Evolutionary conservation across 768 basidiomycete genomes (phyloP).

Genomic region (Tubosaeta brunneosetosa): DNA sequence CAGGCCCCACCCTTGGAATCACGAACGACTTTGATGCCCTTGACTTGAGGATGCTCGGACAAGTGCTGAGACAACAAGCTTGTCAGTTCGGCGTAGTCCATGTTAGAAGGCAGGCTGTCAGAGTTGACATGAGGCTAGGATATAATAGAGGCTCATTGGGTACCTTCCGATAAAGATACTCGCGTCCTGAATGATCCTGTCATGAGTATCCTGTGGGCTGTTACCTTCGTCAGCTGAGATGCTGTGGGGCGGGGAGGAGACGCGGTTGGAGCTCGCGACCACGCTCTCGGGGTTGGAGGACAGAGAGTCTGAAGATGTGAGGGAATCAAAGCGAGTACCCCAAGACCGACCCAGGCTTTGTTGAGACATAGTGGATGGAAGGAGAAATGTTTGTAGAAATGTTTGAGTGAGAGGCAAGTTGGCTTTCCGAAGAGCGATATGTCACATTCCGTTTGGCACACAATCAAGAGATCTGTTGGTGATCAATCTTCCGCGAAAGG

Average conservation of each 20-base stretch:
- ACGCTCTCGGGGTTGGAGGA: constrained; percentile 32
- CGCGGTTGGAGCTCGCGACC: constrained; percentile 3
- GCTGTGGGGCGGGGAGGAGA: constrained; percentile 14
- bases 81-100: constrained; percentile 61
- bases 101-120: constrained; percentile 60
- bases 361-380: constrained; percentile 38
- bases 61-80: constrained; percentile 61
- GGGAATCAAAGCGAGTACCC: constrained; percentile 71
- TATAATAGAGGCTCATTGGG: neutral
- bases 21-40: constrained; percentile 65
- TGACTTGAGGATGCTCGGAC: constrained; percentile 59
- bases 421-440: constrained; percentile 20
- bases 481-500: constrained; percentile 29
- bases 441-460: constrained; percentile 19
- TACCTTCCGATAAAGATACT: constrained; percentile 86
- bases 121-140: constrained; percentile 8
- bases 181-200: constrained; percentile 64
- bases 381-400: constrained; percentile 15
- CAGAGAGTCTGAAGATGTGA: constrained; percentile 47
- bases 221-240: constrained; percentile 23
- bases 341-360: constrained; percentile 48
- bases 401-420: constrained; percentile 13
- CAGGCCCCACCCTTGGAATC: constrained; percentile 76
- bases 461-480: constrained; percentile 10
- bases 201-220: constrained; percentile 31